Conservation (phyloP, 495 filamentous ascomycete genomes). For the Penicillium cataractarum region DNA sequence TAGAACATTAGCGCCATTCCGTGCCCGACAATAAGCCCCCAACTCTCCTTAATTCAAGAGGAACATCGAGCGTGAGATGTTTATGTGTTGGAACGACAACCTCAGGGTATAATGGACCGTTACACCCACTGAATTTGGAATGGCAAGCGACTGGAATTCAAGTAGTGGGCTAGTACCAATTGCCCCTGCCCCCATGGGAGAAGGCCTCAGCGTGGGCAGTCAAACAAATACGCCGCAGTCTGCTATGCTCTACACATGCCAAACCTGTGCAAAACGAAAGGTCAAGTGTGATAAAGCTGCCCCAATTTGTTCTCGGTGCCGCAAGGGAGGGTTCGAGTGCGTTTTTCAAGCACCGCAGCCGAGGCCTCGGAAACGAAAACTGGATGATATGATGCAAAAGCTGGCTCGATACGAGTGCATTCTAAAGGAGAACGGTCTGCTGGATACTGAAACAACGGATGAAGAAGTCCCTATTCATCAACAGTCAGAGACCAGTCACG, state of each 20-base stretch:
- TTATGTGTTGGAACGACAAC: neutral
- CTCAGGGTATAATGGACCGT: neutral
- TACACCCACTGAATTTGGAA: slow-evolving; percentile 1
- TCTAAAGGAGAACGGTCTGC: slow-evolving; percentile 22
- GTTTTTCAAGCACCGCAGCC: slow-evolving; percentile 17
- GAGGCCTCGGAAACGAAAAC: slow-evolving; percentile 19
- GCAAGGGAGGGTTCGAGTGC: slow-evolving; percentile 22
- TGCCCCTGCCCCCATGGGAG: slow-evolving; percentile 17
- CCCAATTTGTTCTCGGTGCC: slow-evolving; percentile 45
- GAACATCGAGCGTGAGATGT: neutral
- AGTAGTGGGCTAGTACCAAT: slow-evolving; percentile 19
- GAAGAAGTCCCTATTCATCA: neutral
- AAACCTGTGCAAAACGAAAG: slow-evolving; percentile 48
- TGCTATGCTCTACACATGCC: slow-evolving; percentile 26
- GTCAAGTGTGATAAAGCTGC: slow-evolving; percentile 49
- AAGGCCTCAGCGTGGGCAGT: neutral
- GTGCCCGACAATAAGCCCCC: neutral
- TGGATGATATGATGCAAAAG: slow-evolving; percentile 14
- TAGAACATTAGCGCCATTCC: neutral
- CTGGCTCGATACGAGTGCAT: slow-evolving; percentile 25
- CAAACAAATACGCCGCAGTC: neutral
- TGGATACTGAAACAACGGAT: slow-evolving; percentile 14
- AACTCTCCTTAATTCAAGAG: neutral
- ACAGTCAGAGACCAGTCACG: neutral
- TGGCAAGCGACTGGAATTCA: neutral